These are phyloP conservation scores for Eucalyptus marginata DNA, from an alignment of 345 rosid genomes.

Conservation along the genomic window DNA sequence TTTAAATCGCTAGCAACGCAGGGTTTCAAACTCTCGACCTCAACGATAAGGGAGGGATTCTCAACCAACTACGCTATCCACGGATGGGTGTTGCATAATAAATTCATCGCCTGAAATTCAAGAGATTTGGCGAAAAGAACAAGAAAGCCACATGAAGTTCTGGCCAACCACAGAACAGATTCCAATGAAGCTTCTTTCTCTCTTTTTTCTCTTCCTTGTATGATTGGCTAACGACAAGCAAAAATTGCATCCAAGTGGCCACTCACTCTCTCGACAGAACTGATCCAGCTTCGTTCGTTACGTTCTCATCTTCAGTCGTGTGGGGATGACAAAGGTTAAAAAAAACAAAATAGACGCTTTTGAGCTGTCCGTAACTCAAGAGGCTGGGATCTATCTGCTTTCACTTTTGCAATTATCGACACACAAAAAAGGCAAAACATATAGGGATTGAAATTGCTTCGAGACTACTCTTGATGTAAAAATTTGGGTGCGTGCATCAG, in stretches of 20 bases:
- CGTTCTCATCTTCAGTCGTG: not conserved
- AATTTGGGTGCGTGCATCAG: not conserved
- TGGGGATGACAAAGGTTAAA: not conserved
- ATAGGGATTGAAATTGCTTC: not conserved
- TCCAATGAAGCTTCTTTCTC: not conserved
- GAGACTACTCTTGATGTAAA: not conserved
- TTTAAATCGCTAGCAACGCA: too few relatives aligned
- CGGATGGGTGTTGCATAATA: not conserved
- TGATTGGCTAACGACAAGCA: not conserved
- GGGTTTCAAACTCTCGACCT: too few relatives aligned
- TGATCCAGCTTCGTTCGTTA: not conserved
- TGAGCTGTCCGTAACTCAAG: not conserved
- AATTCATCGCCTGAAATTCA: not conserved
- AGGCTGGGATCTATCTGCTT: not conserved
- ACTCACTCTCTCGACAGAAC: not conserved
- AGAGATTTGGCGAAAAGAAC: not conserved
- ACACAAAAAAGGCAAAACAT: fast-evolving
- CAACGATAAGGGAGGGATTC: too few relatives aligned
- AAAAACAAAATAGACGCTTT: not conserved
- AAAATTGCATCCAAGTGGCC: not conserved
- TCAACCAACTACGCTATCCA: too few relatives aligned
- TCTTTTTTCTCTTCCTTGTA: not conserved
- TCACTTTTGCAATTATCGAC: not conserved
- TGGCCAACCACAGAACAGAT: not conserved
- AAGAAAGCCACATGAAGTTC: not conserved